phyloP scores from a whole-genome alignment of 495 filamentous ascomycete species.

The Lepraria neglecta region DNA sequence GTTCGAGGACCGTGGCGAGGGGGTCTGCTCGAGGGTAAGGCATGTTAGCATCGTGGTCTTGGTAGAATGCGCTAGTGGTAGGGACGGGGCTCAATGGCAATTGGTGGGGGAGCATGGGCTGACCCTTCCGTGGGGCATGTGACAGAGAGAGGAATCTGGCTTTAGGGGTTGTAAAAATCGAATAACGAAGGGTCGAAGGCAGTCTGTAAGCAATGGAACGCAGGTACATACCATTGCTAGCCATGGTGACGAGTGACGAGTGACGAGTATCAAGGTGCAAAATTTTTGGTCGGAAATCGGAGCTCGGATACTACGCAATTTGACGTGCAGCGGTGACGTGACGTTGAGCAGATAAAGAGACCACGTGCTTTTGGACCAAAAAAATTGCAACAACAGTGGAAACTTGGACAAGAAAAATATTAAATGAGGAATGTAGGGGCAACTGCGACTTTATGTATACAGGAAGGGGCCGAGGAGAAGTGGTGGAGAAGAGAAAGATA shows the following conservation, averaged over 20 bases:
- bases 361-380: neutral
- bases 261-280: neutral
- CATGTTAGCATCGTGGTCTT: neutral
- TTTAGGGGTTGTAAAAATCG: neutral
- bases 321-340: constrained; percentile 3
- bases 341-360: constrained; percentile 1
- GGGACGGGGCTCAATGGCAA: neutral
- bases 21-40: constrained; percentile 31
- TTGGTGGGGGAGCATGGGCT: neutral
- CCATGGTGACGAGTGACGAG: constrained; percentile 8
- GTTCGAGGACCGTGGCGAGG: constrained; percentile 50
- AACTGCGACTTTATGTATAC: constrained; percentile 4
- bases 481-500: constrained; percentile 1
- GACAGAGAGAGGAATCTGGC: constrained; percentile 10
- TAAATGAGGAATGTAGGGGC: too few species aligned
- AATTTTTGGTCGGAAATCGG: neutral
- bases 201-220: constrained; percentile 7
- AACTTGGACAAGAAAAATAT: neutral
- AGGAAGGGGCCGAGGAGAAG: constrained; percentile 7
- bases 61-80: neutral
- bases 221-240: constrained; percentile 20
- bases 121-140: neutral
- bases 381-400: neutral
- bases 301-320: neutral
- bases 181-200: constrained; percentile 13